Base-by-base conservation (phyloP, 257 asterid genomes). In the Knoxia roxburghii region DNA sequence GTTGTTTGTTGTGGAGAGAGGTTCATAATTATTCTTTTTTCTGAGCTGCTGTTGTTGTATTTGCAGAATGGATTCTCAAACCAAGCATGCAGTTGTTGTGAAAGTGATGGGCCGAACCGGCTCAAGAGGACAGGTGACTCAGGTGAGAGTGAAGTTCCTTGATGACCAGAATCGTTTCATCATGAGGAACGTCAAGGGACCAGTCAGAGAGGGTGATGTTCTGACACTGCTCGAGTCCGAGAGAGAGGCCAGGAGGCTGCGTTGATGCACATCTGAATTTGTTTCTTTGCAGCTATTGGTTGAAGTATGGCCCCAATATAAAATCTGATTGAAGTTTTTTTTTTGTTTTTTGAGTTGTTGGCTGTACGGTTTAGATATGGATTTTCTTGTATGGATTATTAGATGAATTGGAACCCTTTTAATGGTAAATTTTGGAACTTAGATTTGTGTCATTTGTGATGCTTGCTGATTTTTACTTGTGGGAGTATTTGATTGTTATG, bases 181-280 rank as follows among this genome's bases (percentile, higher is more conserved):
- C 69, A 74, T 70, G 79, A 78, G 79, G 51, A 78, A 78, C 13
- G 82, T 74, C 9, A 78, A 78, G 79, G 77, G 82, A 56, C 79
- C 82, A 27, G 77, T 71, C n/a, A 62, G 73, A 54, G 82, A 78
- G 69, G 79, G 77, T 10, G 82, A 78, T 70, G 33, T 73, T 33
- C 79, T 78, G 23, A 74, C 82, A 0, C 52, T 78, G 48, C 71
- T 78, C 3, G 82, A 74, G 66, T 78, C 79, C 7, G 79, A 74
- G 75, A 78, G 82, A 33, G 82, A 78, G 33, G 77, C 82, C 2
- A 70, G 79, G 71, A 70, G 82, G 64, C 37, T 73, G 71, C 72
- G 73, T 2, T 76, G 86, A 70, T 24, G 52, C n/a, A n/a, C n/a
- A n/a, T n/a, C n/a, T n/a, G n/a, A n/a, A n/a, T n/a, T n/a, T n/a